Evolutionary conservation across 371 early-diverging fungal genomes (phyloP).

Genomic region (Smittium mucronatum): DNA sequence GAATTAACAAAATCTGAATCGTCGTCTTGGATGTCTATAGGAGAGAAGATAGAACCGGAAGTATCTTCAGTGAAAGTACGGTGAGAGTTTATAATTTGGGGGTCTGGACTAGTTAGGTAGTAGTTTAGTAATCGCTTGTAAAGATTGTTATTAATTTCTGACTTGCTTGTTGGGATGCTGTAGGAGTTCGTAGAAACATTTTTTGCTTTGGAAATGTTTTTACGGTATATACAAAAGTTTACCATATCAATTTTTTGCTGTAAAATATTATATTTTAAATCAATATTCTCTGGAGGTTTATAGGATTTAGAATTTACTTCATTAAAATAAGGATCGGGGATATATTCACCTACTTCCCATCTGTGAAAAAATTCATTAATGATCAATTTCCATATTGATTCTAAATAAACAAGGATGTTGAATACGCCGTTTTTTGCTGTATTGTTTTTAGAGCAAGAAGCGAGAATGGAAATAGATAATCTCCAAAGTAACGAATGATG

Average conservation of each 20-base stretch:
- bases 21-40: neutral
- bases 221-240: slow-evolving; percentile 66
- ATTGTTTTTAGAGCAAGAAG: slow-evolving; percentile 12
- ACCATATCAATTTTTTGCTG: slow-evolving; percentile 88
- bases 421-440: slow-evolving; percentile 17
- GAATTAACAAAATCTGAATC: too few relatives aligned
- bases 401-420: slow-evolving; percentile 11
- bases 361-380: neutral
- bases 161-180: neutral
- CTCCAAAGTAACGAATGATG: neutral
- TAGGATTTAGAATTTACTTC: neutral
- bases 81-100: neutral
- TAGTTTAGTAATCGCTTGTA: neutral
- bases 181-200: neutral
- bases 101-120: neutral
- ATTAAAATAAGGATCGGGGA: neutral
- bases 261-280: slow-evolving; percentile 53
- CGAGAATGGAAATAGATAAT: neutral
- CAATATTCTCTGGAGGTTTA: slow-evolving; percentile 34
- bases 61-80: neutral
- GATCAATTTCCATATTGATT: neutral
- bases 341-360: neutral
- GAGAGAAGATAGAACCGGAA: neutral
- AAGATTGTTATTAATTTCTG: neutral
- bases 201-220: neutral